Evolutionary conservation across 306 rosid genomes (phyloP), one percentile per base, ranked within the genome.

Genomic region (Cucumis melo): DNA sequence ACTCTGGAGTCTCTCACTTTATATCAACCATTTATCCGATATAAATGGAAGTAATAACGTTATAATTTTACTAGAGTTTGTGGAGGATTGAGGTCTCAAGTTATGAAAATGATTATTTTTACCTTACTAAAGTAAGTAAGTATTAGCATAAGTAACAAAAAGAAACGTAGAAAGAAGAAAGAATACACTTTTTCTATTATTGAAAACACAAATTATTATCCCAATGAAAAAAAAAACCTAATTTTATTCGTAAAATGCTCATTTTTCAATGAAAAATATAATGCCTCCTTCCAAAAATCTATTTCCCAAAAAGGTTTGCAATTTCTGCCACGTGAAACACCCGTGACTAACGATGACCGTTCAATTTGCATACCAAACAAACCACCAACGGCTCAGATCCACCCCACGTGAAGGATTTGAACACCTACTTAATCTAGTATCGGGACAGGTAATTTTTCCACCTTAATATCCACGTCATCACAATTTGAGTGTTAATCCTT

Each of bases 401-500:
- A 2, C n/a, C 21, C 20, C 83, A 84, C 81, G 65, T 78, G 86
- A 80, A 71, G 53, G 50, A 17, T 17, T 46, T 8, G 34, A 32
- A n/a, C 36, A 53, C 48, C 20, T 16, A 60, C 39, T 34, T 2
- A 71, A 73, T 80, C 61, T 77, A 80, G 34, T 7, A n/a, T 23
- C 39, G 57, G 48, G 55, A 38, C 82, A 66, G 77, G 84, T 7
- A 12, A 59, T 23, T 7, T 53, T 68, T 34, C 54, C 27, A 38
- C 34, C 78, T 6, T 46, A 12, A 41, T 5, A 54, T 70, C 84
- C 82, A 83, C 88, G 87, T 80, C 86, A 79, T 9, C 87, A 57
- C 17, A 78, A 85, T 81, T 78, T 46, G 82, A 73, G 57, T 63
- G 60, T 8, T 73, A 74, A 80, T 80, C 86, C 29, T 8, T 5